phyloP scores from a whole-genome alignment of 2,329 filamentous ascomycete genomes.

The Plectosphaerella cucumerina region DNA sequence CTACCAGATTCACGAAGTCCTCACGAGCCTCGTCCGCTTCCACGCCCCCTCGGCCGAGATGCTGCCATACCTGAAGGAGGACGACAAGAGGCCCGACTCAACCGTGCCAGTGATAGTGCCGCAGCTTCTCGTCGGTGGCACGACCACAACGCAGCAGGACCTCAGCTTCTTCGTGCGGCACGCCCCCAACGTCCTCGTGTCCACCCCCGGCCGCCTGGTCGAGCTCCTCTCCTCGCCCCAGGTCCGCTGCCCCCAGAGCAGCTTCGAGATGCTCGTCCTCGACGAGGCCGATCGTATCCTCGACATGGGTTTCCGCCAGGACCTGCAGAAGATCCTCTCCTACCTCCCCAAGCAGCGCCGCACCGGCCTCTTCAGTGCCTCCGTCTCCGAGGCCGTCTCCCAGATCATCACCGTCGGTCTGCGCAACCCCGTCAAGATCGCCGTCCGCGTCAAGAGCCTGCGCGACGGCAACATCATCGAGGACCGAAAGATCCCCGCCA shows the following conservation, averaged over 20 bases:
- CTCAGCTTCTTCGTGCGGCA: slow-evolving; percentile 77
- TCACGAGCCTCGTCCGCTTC: slow-evolving; percentile 73
- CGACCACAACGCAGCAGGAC: slow-evolving; percentile 76
- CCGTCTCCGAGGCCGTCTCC: slow-evolving; percentile 90
- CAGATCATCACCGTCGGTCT: slow-evolving; percentile 90
- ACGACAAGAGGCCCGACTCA: slow-evolving; percentile 49
- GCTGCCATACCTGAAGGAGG: slow-evolving; percentile 48
- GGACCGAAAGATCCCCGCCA: slow-evolving; percentile 85
- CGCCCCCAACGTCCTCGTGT: slow-evolving; percentile 84
- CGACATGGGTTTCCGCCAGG: slow-evolving; percentile 90
- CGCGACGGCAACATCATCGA: slow-evolving; percentile 62
- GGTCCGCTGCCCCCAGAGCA: slow-evolving; percentile 81
- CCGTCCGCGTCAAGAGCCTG: slow-evolving; percentile 79
- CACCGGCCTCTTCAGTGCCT: slow-evolving; percentile 91
- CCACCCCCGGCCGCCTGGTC: slow-evolving; percentile 83
- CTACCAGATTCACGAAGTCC: slow-evolving; percentile 80
- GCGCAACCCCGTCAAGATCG: slow-evolving; percentile 90
- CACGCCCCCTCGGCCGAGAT: slow-evolving; percentile 73
- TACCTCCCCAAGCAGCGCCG: slow-evolving; percentile 87
- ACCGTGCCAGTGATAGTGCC: slow-evolving; percentile 61
- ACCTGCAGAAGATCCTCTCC: slow-evolving; percentile 79
- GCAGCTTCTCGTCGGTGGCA: slow-evolving; percentile 83
- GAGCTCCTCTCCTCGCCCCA: slow-evolving; percentile 83
- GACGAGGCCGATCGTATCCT: slow-evolving; percentile 92
- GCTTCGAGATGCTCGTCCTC: slow-evolving; percentile 87